Evolutionary conservation across 148 eudicot species (phyloP).

Genomic region (Amaranthus hypochondriacus): DNA sequence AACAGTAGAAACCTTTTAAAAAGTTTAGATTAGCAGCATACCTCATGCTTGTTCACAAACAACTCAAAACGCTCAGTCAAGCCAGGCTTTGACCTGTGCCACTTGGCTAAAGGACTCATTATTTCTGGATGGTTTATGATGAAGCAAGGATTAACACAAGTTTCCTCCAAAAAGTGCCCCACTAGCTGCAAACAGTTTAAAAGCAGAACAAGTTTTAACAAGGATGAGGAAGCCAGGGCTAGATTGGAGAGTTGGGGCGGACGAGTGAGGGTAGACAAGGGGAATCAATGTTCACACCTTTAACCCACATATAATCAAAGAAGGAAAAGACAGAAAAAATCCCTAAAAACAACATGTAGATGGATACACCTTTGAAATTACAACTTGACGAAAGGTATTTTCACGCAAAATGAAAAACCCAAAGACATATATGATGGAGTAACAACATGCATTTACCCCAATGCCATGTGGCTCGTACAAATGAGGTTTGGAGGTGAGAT

Average conservation of each 20-base stretch:
- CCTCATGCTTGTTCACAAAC: not conserved
- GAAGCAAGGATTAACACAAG: constrained; percentile 1
- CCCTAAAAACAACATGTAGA: not conserved
- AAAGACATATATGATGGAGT: too few species aligned
- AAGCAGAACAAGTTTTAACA: not conserved
- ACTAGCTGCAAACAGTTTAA: constrained; percentile 53
- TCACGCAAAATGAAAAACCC: too few species aligned
- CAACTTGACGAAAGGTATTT: too few species aligned
- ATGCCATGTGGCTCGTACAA: too few species aligned
- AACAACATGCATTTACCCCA: too few species aligned
- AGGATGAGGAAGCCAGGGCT: not conserved
- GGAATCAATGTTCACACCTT: too few species aligned
- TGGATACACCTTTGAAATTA: too few species aligned
- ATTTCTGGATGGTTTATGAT: not conserved
- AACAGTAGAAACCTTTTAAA: not conserved
- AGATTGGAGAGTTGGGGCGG: too few species aligned
- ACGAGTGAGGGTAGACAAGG: too few species aligned
- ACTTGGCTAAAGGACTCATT: not conserved
- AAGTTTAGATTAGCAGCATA: not conserved
- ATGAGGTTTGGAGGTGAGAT: too few species aligned
- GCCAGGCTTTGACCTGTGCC: not conserved
- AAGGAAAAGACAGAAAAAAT: not conserved
- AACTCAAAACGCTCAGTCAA: not conserved
- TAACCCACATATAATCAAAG: not conserved
- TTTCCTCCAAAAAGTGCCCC: constrained; percentile 80